Base-by-base conservation (phyloP, 768 basidiomycete species). In the Hygrocybe coccinea region DNA sequence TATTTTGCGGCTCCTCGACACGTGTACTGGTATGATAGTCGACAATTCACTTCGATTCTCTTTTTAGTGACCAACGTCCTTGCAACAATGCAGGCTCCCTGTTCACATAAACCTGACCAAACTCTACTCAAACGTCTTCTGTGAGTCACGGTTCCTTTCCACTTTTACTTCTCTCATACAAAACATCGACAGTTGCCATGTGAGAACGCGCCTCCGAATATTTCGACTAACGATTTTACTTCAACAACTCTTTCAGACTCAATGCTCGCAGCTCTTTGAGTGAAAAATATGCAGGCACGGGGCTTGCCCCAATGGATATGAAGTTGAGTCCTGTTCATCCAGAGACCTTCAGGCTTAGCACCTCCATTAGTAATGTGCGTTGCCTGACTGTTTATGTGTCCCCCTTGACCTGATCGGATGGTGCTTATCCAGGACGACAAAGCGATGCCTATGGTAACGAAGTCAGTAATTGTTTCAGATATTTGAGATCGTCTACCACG, bases 81-180 rank as follows among this genome's bases (percentile, higher is more conserved):
- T 29, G 29, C 29, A 29, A 29, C 3, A 29, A 4, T 14, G 17
- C 50, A 79, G 77, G 78, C 64, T 79, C 45, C 74, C 77, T 0
- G 71, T 79, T 56, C 77, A 79, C 56, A 67, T 78, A 55, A 77
- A 77, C 54, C 74, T 78, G 8, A 78, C 77, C 4, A 77, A 75
- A 45, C 65, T 79, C 7, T 79, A 79, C 56, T 77, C 74, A n/a
- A 78, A 78, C 56, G 77, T 76, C 0, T 78, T 78, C 62, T 78
- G 78, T 78, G 52, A 69, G 78, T 71, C 19, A 15, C 83, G 29
- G 47, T 33, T 15, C 41, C 7, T 24, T 24, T 35, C 29, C 14
- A 22, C 8, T 10, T n/a, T 33, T 53, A 21, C 47, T n/a, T 39
- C 19, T 54, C 44, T 25, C 14, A 24, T 2, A 24, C n/a, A 29